Base-by-base conservation (phyloP, 768 basidiomycete species). In the Hygrophorus pudorinus region DNA sequence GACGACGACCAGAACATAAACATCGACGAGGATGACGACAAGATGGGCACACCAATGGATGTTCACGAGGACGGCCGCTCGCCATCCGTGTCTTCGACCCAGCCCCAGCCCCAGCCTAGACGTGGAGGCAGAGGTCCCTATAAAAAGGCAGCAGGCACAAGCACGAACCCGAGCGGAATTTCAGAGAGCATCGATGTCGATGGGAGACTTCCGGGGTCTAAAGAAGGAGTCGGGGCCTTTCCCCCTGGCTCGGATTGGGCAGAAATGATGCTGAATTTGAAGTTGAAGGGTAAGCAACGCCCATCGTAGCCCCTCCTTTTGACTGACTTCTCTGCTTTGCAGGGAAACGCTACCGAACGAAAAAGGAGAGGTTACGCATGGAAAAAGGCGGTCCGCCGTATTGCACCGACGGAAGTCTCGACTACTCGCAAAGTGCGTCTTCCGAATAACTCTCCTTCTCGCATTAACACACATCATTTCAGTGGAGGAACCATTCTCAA, bases 401-500 rank as follows among this genome's bases (percentile, higher is more conserved):
- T 17, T 66, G 67, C 5, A 56, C 74, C n/a, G 85, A 89, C 55
- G 85, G 85, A n/a, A 87, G 85, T 58, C 63, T 88, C 27, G 78
- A 85, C 59, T 86, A 85, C 51, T 52, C 70, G 18, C 76, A 85
- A 59, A 76, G 84, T 85, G 54, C 33, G 78, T 64, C 1, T 21
- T 12, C 10, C 17, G 32, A 38, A 24, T 18, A 30, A 42, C 27
- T 28, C 48, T 34, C 45, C 48, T 21, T 50, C 32, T 40, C 14
- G 33, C 11, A 17, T 30, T 37, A 17, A 31, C 42, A 43, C 17
- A 29, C 16, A 14, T 52, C 33, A 44, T 35, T 41, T 24, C 12
- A 86, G 83, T 86, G 73, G 85, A 88, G 57, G 82, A 86, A 48
- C 83, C 85, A 1, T 86, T 86, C 57, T 72, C 80, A 8, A 61